A percentile compares a stretch with the other conserved stretches of the same genome.
Evolutionary conservation across 1,284 basidiomycete genomes (phyloP).

Genomic region (Xerocomus amazonicus): DNA sequence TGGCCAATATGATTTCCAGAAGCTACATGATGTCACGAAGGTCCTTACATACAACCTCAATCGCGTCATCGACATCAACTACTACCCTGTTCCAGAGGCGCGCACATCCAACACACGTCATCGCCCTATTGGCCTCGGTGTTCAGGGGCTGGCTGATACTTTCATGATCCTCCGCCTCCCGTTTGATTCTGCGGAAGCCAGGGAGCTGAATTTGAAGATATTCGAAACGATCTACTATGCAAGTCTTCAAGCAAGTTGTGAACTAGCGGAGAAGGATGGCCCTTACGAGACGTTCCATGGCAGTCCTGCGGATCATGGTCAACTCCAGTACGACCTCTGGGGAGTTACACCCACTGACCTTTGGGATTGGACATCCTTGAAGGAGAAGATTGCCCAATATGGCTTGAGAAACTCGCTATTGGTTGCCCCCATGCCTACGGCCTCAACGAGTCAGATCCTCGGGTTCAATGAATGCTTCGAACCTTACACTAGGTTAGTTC

Average conservation of each 20-base stretch:
- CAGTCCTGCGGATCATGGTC: conserved; percentile 84
- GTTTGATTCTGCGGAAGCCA: conserved; percentile 89
- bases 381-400: conserved; percentile 82
- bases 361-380: conserved; percentile 93
- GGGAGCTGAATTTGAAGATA: conserved; percentile 90
- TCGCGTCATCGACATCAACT: conserved; percentile 91
- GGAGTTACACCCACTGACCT: conserved; percentile 87
- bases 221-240: conserved; percentile 99
- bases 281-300: conserved; percentile 92
- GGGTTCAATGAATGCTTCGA: conserved; percentile 99
- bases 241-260: conserved; percentile 88
- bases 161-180: conserved; percentile 98
- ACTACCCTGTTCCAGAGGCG: conserved; percentile 92
- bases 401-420: conserved; percentile 96
- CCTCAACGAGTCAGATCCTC: conserved; percentile 97
- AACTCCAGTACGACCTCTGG: conserved; percentile 96
- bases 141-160: conserved; percentile 96
- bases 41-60: conserved; percentile 93
- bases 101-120: conserved; percentile 95
- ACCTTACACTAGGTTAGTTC: conserved; percentile 81
- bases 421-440: conserved; percentile 97
- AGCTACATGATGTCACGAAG: conserved; percentile 92
- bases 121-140: conserved; percentile 96
- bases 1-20: conserved; percentile 87
- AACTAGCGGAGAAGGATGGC: conserved; percentile 82